A percentile compares a stretch with the other conserved stretches of the same genome.
Evolutionary conservation across 768 basidiomycete species (phyloP).

Genomic region (Daedalea quercina): DNA sequence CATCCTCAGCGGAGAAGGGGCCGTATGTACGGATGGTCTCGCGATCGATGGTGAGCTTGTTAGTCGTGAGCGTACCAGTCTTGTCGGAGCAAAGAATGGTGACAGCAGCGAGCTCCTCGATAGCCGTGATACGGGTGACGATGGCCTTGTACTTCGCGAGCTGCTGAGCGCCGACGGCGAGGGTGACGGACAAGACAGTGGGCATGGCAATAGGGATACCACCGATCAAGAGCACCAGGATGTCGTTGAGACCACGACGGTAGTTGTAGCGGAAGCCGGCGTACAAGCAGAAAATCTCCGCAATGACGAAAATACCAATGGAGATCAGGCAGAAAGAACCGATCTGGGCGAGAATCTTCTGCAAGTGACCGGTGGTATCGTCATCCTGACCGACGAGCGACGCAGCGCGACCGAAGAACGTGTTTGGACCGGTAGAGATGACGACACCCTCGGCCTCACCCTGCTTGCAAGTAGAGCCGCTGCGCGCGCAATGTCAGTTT

Average conservation of each 20-base stretch:
- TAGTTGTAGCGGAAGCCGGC: slow-evolving; percentile 87
- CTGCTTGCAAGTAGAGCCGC: slow-evolving; percentile 97
- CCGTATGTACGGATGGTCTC: slow-evolving; percentile 89
- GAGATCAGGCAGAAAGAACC: slow-evolving; percentile 96
- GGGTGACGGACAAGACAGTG: slow-evolving; percentile 95
- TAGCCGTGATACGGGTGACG: slow-evolving; percentile 98
- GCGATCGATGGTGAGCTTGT: slow-evolving; percentile 97
- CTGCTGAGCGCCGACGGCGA: slow-evolving; percentile 98
- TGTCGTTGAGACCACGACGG: slow-evolving; percentile 93
- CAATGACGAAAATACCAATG: slow-evolving; percentile 92
- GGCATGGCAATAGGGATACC: slow-evolving; percentile 99
- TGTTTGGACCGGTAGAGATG: slow-evolving; percentile 96
- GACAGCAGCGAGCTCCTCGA: slow-evolving; percentile 96
- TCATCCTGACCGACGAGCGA: slow-evolving; percentile 97
- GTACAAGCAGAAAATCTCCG: slow-evolving; percentile 92
- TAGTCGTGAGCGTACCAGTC: slow-evolving; percentile 97
- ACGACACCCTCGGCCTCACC: slow-evolving; percentile 99
- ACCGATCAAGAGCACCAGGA: slow-evolving; percentile 97
- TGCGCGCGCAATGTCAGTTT: slow-evolving; percentile 22
- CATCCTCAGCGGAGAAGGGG: slow-evolving; percentile 81
- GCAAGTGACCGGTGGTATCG: slow-evolving; percentile 96
- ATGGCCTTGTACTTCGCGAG: slow-evolving; percentile 99
- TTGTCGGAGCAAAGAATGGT: slow-evolving; percentile 99
- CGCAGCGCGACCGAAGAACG: slow-evolving; percentile 98
- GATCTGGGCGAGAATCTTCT: slow-evolving; percentile 97